Conservation (phyloP, 768 basidiomycete genomes). For the Agaricus sinodeliciosus region DNA sequence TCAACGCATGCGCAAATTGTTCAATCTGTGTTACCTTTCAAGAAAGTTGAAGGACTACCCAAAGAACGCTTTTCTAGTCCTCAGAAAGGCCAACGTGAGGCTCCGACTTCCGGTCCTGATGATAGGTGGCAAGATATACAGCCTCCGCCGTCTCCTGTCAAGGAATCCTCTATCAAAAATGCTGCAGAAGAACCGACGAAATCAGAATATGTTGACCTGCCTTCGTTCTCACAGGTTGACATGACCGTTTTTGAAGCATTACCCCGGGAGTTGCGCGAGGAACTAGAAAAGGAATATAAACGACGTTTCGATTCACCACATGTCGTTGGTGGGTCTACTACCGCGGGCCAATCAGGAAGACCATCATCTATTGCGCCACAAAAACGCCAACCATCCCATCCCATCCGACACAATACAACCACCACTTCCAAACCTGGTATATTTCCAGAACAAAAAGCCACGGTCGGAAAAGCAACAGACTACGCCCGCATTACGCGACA, state of each 20-base stretch:
- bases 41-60: slow-evolving; percentile 14
- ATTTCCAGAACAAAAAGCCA: slow-evolving; percentile 21
- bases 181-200: slow-evolving; percentile 16
- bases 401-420: neutral
- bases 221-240: slow-evolving; percentile 74
- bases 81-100: slow-evolving; percentile 8
- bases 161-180: slow-evolving; percentile 13
- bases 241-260: slow-evolving; percentile 62
- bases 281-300: slow-evolving; percentile 61
- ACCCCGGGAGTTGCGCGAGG: slow-evolving; percentile 61
- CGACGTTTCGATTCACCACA: slow-evolving; percentile 50
- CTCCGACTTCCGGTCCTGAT: slow-evolving; percentile 6
- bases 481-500: slow-evolving; percentile 45
- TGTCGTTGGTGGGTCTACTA: neutral
- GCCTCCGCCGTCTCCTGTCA: slow-evolving; percentile 4
- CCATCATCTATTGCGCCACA: neutral
- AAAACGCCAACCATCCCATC: neutral
- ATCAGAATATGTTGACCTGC: slow-evolving; percentile 36
- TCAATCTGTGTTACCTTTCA: slow-evolving; percentile 61
- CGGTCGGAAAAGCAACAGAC: slow-evolving; percentile 30
- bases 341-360: neutral
- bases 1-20: slow-evolving; percentile 31
- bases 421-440: slow-evolving; percentile 17
- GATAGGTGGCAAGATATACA: neutral
- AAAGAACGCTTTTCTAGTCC: slow-evolving; percentile 1